These are phyloP conservation scores for Schwanniomyces occidentalis DNA, from an alignment of 805 yeast genomes.

Conservation along the genomic window DNA sequence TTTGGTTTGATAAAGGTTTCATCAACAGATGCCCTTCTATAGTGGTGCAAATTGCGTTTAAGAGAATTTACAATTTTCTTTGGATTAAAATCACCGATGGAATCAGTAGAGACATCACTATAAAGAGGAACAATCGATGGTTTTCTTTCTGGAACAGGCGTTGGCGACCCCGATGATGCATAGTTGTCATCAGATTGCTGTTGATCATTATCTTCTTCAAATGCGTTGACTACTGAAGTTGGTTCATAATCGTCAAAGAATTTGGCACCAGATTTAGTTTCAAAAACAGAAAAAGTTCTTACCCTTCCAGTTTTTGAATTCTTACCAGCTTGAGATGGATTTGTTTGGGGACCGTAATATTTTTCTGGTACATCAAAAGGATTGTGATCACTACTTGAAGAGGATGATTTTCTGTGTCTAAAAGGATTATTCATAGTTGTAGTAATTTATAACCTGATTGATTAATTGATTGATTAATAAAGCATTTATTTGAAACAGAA, in stretches of 20 bases:
- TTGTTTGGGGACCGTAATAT: constrained; percentile 66
- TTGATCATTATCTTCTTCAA: neutral
- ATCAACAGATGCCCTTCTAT: constrained; percentile 35
- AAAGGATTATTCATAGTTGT: constrained; percentile 6
- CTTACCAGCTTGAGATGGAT: constrained; percentile 48
- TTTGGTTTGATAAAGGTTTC: constrained; percentile 32
- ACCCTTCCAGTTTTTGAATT: constrained; percentile 48
- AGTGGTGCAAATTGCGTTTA: constrained; percentile 11
- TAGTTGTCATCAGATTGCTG: neutral
- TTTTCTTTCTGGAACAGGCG: constrained; percentile 11
- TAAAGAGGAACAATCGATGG: constrained; percentile 34
- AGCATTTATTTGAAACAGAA: no score
- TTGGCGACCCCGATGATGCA: constrained; percentile 5
- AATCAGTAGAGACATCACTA: constrained; percentile 12
- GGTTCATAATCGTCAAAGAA: constrained; percentile 4
- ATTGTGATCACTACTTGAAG: constrained; percentile 50
- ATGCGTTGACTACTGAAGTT: neutral
- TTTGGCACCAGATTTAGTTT: constrained; percentile 8
- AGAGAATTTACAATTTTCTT: neutral
- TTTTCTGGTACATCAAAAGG: constrained; percentile 70
- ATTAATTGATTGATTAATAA: no score
- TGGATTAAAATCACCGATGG: constrained; percentile 6
- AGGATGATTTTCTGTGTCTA: constrained; percentile 34
- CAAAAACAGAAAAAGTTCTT: constrained; percentile 56
- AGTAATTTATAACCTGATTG: no score